These are phyloP conservation scores for Boletus speciosus DNA, from an alignment of 768 basidiomycete species.

Conservation along the genomic window DNA sequence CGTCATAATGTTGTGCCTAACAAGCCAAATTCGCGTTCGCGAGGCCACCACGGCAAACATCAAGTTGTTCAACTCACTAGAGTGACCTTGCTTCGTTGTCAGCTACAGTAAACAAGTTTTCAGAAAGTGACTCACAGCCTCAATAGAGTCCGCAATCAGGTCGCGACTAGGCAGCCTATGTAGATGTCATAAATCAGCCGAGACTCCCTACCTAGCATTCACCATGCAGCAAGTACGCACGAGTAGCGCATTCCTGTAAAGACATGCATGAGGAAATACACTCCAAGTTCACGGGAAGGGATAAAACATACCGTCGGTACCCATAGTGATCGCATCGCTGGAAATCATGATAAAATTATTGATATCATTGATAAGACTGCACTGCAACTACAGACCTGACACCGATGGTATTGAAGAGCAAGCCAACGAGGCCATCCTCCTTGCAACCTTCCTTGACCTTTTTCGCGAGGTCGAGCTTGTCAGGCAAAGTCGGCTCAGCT, in stretches of 20 bases:
- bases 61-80: conserved; percentile 38
- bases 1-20: conserved; percentile 86
- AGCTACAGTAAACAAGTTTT: not conserved
- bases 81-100: conserved; percentile 42
- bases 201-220: not conserved
- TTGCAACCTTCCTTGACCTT: conserved; percentile 81
- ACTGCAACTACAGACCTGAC: conserved; percentile 52
- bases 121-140: conserved; percentile 50
- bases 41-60: not conserved
- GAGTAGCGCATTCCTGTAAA: conserved; percentile 80
- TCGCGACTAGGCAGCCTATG: conserved; percentile 79
- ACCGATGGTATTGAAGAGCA: conserved; percentile 84
- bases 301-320: conserved; percentile 65
- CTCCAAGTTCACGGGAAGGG: not conserved
- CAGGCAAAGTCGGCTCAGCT: not conserved
- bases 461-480: conserved; percentile 72
- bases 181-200: not conserved
- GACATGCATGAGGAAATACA: not conserved
- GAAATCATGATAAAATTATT: not conserved
- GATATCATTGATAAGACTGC: not conserved
- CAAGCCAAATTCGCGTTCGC: not conserved
- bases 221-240: conserved; percentile 40
- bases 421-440: conserved; percentile 74
- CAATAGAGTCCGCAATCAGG: conserved; percentile 86
- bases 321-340: conserved; percentile 89